Evolutionary conservation across 768 basidiomycete genomes (phyloP), one percentile per base, ranked within the genome.

Genomic region (Pisolithus albus): DNA sequence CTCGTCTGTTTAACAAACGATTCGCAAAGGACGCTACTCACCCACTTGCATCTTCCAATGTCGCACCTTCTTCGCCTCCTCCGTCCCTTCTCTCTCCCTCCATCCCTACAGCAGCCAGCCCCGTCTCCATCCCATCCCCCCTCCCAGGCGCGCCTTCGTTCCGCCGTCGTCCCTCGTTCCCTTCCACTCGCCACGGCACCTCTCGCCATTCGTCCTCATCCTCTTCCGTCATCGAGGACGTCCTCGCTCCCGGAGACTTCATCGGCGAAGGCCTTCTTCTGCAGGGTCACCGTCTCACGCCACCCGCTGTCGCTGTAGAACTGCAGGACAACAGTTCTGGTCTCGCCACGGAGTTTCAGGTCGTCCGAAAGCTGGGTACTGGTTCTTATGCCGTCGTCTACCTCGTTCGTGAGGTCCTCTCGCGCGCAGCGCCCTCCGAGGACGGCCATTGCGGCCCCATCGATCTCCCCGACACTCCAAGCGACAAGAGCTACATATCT

Each of bases 361-460:
- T 97, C 65, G 80, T 94, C 58, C 75, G 88, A 51, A 82, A 81
- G 56, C 81, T 95, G 48, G 93, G 93, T 46, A 83, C 88, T 0
- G 93, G 93, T 59, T 88, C 85, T 55, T 96, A 95, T 65, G 93
- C 93, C 15, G 88, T 92, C 61, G 93, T 96, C 50, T 97, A 96
- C 66, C 84, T 92, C 54, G 93, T 96, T 24, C 81, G 82, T 44
- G 86, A 90, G 68, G 78, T 88, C 34, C 57, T 77, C 24, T 70
- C 65, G 15, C 74, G 71, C 47, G 47, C 59, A 34, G 56, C 60
- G n/a, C 64, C 69, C 43, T 73, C 74, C 13, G 80, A 84, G 58
- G 76, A 79, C 63, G 75, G 77, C 47, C 76, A 75, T 50, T 72
- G 82, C 49, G 80, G 79, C 57, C 56, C 68, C 24, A 78, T 83